Conservation (phyloP, 176 grass and related monocot species). For the Phoenix roebelenii region DNA sequence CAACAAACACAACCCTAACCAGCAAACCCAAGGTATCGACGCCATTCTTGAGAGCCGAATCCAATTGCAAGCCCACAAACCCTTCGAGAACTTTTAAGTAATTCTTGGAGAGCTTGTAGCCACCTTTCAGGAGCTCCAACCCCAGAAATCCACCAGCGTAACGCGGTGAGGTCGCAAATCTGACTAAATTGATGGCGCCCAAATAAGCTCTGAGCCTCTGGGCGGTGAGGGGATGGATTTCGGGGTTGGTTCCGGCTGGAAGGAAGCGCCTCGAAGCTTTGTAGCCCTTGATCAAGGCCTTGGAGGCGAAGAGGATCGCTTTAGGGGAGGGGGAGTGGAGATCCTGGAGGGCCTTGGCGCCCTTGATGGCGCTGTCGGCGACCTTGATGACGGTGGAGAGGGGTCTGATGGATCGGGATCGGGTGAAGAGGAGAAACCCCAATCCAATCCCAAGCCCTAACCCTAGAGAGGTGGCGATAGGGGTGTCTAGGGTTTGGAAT, state of each 20-base stretch:
- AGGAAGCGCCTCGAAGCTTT: constrained; percentile 49
- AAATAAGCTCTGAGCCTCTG: constrained; percentile 44
- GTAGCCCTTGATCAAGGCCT: constrained; percentile 71
- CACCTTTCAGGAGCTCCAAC: constrained; percentile 55
- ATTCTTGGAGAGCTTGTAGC: constrained; percentile 69
- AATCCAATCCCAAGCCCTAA: constrained; percentile 43
- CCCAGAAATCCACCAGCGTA: constrained; percentile 27
- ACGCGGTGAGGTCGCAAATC: constrained; percentile 29
- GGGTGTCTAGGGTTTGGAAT: no score
- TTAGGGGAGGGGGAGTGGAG: constrained; percentile 39
- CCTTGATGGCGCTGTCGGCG: constrained; percentile 38
- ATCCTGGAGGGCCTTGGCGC: constrained; percentile 34
- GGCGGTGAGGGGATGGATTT: constrained; percentile 5
- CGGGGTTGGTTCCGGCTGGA: constrained; percentile 22
- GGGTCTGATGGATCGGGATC: constrained; percentile 45
- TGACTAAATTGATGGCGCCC: constrained; percentile 43
- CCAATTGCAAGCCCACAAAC: constrained; percentile 70
- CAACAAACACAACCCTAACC: constrained; percentile 54
- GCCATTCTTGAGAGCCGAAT: constrained; percentile 53
- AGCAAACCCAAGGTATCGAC: constrained; percentile 62
- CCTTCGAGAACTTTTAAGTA: constrained; percentile 67
- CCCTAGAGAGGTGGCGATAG: neutral
- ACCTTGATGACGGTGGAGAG: constrained; percentile 46
- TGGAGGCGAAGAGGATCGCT: constrained; percentile 55
- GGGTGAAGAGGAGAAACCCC: constrained; percentile 36